Evolutionary conservation across 495 filamentous ascomycete species (phyloP), one percentile per base, ranked within the genome.

Genomic region (Podospora pseudopauciseta): DNA sequence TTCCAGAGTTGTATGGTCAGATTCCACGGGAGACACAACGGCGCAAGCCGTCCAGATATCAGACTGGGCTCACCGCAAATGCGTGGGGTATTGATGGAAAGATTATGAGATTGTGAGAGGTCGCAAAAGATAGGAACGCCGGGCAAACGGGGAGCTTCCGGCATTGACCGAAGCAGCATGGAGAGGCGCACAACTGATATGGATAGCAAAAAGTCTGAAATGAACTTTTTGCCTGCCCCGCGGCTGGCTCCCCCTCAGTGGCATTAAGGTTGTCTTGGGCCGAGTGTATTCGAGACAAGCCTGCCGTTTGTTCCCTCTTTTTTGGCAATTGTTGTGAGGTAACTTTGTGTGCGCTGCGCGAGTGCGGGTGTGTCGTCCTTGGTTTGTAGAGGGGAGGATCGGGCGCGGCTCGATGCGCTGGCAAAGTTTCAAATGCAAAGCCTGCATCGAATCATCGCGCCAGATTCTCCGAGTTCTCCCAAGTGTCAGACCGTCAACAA

Each of bases 391-490:
- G 68, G 64, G 68, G 67, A 69, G 67, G 71, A 71, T 64, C 68
- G 65, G 65, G 66, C 44, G 68, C 70, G 71, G 68, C 62, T 72
- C 68, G 65, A 74, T 77, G 73, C 72, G 75, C 72, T 77, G 75
- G 73, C 75, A 74, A 60, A 74, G 75, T 77, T 77, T 77, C 75
- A 75, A 73, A 69, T 70, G 70, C 70, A 69, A 55, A 57, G 44
- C 61, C 65, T 39, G 58, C 66, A 63, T 72, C 75, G 64, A 74
- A 77, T 73, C 69, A 72, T 64, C 62, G 65, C 63, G 58, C 67
- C 28, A 63, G 65, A 63, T 66, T 59, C 54, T 27, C 58, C 67
- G 16, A 58, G 27, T 26, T 39, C 62, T n/a, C 39, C 20, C 23
- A 64, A 64, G 63, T 60, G 65, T 56, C 68, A 65, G 59, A 67